These are phyloP conservation scores for Cutaneotrichosporon daszewskae DNA, from an alignment of 1,284 basidiomycete species.

Conservation along the genomic window DNA sequence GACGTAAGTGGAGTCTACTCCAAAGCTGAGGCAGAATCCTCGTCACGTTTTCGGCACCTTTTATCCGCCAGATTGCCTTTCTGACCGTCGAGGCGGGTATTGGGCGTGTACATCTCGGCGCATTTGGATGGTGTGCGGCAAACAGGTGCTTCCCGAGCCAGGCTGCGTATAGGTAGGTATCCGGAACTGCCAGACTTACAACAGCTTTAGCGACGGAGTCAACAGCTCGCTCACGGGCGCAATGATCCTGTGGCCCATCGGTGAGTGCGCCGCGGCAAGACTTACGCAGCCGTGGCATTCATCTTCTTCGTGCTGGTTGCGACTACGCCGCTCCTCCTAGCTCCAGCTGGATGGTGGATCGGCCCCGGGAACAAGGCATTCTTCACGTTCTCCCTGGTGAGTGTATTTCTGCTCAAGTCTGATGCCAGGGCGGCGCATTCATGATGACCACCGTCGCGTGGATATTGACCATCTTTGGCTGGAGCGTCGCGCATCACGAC, in stretches of 20 bases:
- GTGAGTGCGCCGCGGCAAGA: slow-evolving; percentile 17
- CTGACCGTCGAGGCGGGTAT: slow-evolving; percentile 18
- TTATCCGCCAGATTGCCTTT: slow-evolving; percentile 39
- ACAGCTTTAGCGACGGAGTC: slow-evolving; percentile 34
- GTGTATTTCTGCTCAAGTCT: too few species aligned
- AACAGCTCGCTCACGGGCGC: slow-evolving; percentile 37
- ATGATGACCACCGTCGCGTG: slow-evolving; percentile 26
- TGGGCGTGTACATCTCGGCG: slow-evolving; percentile 30
- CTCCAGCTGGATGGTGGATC: slow-evolving; percentile 39
- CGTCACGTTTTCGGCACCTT: slow-evolving; percentile 42
- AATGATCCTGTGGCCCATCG: slow-evolving; percentile 43
- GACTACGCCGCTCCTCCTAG: slow-evolving; percentile 38
- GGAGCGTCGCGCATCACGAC: slow-evolving; percentile 37
- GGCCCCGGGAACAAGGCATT: slow-evolving; percentile 35
- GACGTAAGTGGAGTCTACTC: background rate
- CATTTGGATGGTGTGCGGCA: slow-evolving; percentile 40
- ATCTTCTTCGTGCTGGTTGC: slow-evolving; percentile 36
- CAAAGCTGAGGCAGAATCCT: slow-evolving; percentile 31
- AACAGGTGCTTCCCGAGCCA: slow-evolving; percentile 24
- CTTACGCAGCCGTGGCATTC: slow-evolving; percentile 30
- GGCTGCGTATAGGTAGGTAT: slow-evolving; percentile 38
- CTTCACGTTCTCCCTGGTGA: slow-evolving; percentile 31
- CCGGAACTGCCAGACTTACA: background rate
- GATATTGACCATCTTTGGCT: slow-evolving; percentile 43
- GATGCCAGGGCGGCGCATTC: background rate